Evolutionary conservation across 352 stramenopile species (phyloP).

Genomic region (Peronospora farinosa): DNA sequence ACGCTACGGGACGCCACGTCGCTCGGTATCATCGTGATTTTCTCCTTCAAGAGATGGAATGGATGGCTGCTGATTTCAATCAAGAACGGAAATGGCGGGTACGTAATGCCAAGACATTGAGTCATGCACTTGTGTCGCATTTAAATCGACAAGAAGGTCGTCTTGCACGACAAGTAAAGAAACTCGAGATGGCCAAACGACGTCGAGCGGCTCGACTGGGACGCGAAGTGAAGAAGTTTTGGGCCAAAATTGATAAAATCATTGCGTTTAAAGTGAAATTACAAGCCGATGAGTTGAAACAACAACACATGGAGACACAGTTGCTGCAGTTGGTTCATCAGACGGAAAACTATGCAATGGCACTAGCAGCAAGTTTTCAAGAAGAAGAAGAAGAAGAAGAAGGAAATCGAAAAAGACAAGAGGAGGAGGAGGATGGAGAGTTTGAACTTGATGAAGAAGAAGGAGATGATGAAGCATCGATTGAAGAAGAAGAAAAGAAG

Average conservation of each 20-base stretch:
- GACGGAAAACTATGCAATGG: conserved; percentile 94
- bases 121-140: conserved; percentile 44
- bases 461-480: conserved; percentile 86
- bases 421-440: conserved; percentile 20
- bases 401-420: conserved; percentile 2
- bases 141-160: conserved; percentile 19
- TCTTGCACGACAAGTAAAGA: conserved; percentile 28
- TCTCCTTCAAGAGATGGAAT: conserved; percentile 84
- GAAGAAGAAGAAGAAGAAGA: conserved; percentile 13
- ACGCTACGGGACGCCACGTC: conserved; percentile 36
- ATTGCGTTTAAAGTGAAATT: conserved; percentile 96
- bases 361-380: conserved; percentile 65
- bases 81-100: conserved; percentile 86
- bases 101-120: conserved; percentile 67
- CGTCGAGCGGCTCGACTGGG: conserved; percentile 74
- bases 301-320: conserved; percentile 94
- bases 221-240: conserved; percentile 90
- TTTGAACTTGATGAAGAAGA: conserved; percentile 29
- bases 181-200: conserved; percentile 34
- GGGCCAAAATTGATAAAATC: conserved; percentile 97
- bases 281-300: conserved; percentile 75
- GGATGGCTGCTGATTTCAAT: conserved; percentile 91
- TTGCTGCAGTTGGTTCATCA: conserved; percentile 92
- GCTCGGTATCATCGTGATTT: conserved; percentile 60
- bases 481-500: conserved; percentile 71